Percentiles rank a stretch among this genome's conserved stretches.
phyloP scores from a whole-genome alignment of 2,329 filamentous ascomycete species.

The Penicillium digitatum region DNA sequence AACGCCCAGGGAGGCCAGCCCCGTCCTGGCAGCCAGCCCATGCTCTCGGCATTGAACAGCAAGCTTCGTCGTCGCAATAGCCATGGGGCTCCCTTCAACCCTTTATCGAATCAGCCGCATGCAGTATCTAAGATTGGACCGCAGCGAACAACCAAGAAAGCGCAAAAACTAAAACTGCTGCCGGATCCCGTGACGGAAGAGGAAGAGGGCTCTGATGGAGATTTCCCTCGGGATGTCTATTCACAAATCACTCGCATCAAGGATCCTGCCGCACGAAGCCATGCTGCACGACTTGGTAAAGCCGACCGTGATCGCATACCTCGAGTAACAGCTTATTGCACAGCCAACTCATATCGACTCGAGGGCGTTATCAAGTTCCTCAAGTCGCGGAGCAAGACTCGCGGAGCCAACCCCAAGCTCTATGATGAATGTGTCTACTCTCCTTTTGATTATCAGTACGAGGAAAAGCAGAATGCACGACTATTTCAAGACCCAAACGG shows the following conservation, averaged over 20 bases:
- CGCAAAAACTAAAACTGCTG: slow-evolving; percentile 94
- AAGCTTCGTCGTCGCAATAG: slow-evolving; percentile 84
- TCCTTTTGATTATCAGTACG: slow-evolving; percentile 73
- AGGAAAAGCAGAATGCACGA: slow-evolving; percentile 38
- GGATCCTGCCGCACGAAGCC: slow-evolving; percentile 84
- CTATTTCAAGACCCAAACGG: slow-evolving; percentile 23
- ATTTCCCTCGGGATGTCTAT: slow-evolving; percentile 92
- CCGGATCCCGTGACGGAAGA: slow-evolving; percentile 84
- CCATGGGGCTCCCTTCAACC: slow-evolving; percentile 58
- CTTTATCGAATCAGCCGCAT: slow-evolving; percentile 40
- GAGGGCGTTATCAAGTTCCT: slow-evolving; percentile 86
- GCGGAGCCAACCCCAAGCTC: slow-evolving; percentile 79
- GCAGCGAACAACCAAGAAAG: slow-evolving; percentile 89
- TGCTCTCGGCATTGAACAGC: slow-evolving; percentile 77
- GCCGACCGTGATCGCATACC: slow-evolving; percentile 83
- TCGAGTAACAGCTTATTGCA: slow-evolving; percentile 93
- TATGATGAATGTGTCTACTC: slow-evolving; percentile 99
- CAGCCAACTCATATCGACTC: slow-evolving; percentile 84
- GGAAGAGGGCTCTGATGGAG: slow-evolving; percentile 74
- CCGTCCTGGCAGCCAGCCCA: slow-evolving; percentile 48
- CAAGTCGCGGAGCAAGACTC: slow-evolving; percentile 73
- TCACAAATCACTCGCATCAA: slow-evolving; percentile 97
- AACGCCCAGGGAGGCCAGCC: slow-evolving; percentile 26
- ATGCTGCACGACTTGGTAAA: slow-evolving; percentile 88
- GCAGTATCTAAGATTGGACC: slow-evolving; percentile 74